A percentile compares a stretch with the other conserved stretches of the same genome.
These are phyloP conservation scores for Fusarium neocosmosporiellum DNA, from an alignment of 2,329 filamentous ascomycete species.

Conservation along the genomic window DNA sequence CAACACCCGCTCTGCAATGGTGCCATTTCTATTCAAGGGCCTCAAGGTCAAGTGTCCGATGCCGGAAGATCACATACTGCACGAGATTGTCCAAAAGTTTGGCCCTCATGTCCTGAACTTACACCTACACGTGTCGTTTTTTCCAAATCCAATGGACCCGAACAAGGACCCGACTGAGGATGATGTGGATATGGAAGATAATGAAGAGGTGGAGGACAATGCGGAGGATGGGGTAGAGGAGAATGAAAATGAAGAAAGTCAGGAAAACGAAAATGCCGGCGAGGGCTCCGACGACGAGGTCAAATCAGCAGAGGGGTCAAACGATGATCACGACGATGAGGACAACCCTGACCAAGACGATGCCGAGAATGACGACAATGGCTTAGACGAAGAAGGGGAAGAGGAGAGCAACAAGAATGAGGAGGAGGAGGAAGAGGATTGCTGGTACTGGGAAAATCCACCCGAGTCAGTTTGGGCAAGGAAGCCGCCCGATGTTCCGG, in stretches of 20 bases:
- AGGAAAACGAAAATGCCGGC: neutral
- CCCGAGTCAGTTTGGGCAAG: constrained; percentile 20
- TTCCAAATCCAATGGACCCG: neutral
- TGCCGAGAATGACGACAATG: neutral
- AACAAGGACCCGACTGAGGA: neutral
- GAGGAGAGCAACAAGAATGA: neutral
- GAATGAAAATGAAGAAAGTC: neutral
- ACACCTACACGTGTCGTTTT: constrained; percentile 1
- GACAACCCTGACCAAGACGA: neutral
- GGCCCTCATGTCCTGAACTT: neutral
- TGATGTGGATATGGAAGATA: neutral
- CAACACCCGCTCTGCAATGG: neutral
- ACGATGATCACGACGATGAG: neutral
- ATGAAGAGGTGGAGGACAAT: neutral
- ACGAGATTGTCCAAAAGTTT: neutral
- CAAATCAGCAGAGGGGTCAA: neutral
- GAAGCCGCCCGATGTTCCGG: neutral
- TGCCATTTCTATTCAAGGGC: neutral
- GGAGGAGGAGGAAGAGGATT: neutral
- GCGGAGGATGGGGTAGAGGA: neutral
- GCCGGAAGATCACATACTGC: neutral
- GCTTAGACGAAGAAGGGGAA: neutral
- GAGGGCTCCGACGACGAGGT: neutral
- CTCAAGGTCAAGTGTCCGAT: constrained; percentile 12
- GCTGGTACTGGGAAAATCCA: neutral